Evolutionary conservation across 345 rosid species (phyloP).

Genomic region (Ceriops zippeliana): DNA sequence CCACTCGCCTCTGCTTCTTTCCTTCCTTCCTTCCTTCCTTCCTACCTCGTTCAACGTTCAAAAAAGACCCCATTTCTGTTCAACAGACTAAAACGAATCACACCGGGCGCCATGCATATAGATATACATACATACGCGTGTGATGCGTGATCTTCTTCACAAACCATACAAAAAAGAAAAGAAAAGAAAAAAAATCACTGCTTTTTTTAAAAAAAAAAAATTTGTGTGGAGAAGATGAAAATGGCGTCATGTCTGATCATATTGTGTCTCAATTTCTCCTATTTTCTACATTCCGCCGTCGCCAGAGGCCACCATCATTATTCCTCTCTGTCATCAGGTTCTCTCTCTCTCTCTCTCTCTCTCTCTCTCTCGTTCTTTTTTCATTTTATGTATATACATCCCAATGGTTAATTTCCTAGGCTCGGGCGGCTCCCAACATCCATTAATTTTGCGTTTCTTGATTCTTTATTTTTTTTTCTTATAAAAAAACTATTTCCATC

Average conservation of each 20-base stretch:
- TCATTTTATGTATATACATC: not conserved
- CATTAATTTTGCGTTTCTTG: too few species aligned
- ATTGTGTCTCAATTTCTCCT: constrained; percentile 21
- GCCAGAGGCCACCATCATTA: constrained; percentile 43
- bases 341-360: not conserved
- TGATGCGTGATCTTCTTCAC: not conserved
- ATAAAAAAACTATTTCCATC: too few species aligned
- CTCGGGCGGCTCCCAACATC: not conserved
- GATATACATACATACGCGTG: not conserved
- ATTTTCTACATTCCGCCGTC: constrained; percentile 20
- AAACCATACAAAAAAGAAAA: not conserved
- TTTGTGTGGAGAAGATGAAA: constrained; percentile 14
- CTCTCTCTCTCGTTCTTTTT: not conserved
- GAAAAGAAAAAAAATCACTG: not conserved
- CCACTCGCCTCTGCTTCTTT: not conserved
- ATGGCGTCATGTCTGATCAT: constrained; percentile 7
- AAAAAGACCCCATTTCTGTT: too few species aligned
- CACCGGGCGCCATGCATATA: not conserved
- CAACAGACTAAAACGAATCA: not conserved
- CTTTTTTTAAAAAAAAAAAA: too few species aligned
- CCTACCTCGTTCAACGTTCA: constrained; percentile 1
- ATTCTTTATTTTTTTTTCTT: too few species aligned
- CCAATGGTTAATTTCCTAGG: not conserved
- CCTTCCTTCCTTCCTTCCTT: not conserved
- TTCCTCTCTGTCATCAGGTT: constrained; percentile 38